phyloP scores from a whole-genome alignment of 768 basidiomycete species.

The Kondoa malvinella region DNA sequence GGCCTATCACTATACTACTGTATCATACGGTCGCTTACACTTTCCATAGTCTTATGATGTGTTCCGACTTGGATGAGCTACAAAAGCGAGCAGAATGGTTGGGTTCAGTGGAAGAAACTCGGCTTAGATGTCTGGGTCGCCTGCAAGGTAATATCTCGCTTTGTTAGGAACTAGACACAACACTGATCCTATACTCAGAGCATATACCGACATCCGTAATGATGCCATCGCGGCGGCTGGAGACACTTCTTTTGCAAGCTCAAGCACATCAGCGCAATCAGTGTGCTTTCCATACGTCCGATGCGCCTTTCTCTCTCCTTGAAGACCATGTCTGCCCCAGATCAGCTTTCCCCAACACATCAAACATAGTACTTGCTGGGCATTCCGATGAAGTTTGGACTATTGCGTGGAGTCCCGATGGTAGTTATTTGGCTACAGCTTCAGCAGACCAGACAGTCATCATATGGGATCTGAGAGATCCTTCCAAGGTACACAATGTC shows the following conservation, averaged over 20 bases:
- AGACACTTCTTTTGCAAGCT: constrained; percentile 70
- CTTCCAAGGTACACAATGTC: background rate
- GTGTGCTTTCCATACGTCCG: constrained; percentile 66
- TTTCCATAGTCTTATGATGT: constrained; percentile 67
- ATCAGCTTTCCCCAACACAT: constrained; percentile 61
- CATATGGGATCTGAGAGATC: constrained; percentile 63
- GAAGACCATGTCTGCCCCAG: constrained; percentile 69
- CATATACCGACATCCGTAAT: constrained; percentile 80
- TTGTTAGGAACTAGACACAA: background rate
- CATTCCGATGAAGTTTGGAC: constrained; percentile 94
- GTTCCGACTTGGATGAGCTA: constrained; percentile 64
- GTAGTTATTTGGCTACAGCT: constrained; percentile 63
- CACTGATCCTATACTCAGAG: constrained; percentile 36
- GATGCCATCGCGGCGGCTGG: constrained; percentile 78
- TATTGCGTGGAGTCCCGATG: constrained; percentile 85
- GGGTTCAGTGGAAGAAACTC: constrained; percentile 63
- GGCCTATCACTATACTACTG: constrained; percentile 19
- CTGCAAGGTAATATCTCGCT: constrained; percentile 49
- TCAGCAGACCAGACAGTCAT: constrained; percentile 75
- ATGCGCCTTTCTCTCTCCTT: constrained; percentile 60
- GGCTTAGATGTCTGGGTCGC: constrained; percentile 53
- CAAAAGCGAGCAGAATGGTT: constrained; percentile 71
- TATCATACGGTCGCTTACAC: background rate
- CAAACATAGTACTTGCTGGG: constrained; percentile 65
- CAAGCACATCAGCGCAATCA: constrained; percentile 56